Evolutionary conservation across 257 asterid genomes (phyloP), one percentile per base, ranked within the genome.

Genomic region (Scutellaria galericulata): DNA sequence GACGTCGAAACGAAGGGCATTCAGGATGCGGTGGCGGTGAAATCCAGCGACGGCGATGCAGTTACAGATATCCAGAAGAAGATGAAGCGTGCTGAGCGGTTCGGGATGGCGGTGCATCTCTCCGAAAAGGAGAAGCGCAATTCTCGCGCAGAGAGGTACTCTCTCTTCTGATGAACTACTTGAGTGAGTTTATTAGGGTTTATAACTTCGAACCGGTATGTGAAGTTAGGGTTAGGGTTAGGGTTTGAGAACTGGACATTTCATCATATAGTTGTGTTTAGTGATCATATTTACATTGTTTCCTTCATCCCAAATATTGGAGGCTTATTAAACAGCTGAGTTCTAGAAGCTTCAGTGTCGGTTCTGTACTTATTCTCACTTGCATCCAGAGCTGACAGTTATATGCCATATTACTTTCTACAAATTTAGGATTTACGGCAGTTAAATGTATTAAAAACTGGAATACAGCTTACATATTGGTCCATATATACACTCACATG

Each of bases 41-140:
- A 73, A 9, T 53, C 73, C 56, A 45, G 15, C 64, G 82, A 46
- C 63, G 72, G 41, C 18, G 86, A 64, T 50, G 77, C 77, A n/a
- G 90, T 46, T 11, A 79, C 88, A 20, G 92, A 81, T 80, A 74
- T 85, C 35, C 85, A 90, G 84, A 94, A 94, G 88, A 94, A 91
- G 89, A 87, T 88, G 82, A 88, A 87, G 76, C 90, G 98, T 5
- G 97, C 97, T 6, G 98, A 95, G 86, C 87, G 99, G 35, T 95
- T 95, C 35, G 97, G 98, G 6, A 56, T 84, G 85, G 77, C 97
- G n/a, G 93, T 91, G 3, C 82, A 88, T 39, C 83, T 94, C 5
- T 87, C 98, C 7, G 98, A 94, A 77, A 76, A 83, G 65, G 97
- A 93, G 77, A 93, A 93, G 80, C 90, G 96, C 61, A 83, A 83